These are phyloP conservation scores for Globisporangium abappressorium DNA, from an alignment of 352 stramenopile genomes.

Conservation along the genomic window DNA sequence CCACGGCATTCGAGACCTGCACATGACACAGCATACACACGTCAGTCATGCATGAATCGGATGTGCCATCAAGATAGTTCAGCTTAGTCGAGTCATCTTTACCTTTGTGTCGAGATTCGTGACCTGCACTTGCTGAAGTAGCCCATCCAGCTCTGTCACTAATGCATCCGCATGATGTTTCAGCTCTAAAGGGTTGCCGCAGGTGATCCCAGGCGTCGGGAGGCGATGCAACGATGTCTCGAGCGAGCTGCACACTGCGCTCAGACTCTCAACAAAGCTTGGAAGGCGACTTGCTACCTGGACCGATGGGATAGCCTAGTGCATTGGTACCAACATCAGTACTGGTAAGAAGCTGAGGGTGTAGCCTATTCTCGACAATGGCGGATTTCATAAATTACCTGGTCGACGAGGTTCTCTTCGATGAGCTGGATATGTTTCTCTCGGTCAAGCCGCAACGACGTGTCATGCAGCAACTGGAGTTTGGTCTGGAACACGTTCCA, in stretches of 20 bases:
- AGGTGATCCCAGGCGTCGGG: conserved; percentile 27
- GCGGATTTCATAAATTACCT: conserved; percentile 19
- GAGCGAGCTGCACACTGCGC: conserved; percentile 26
- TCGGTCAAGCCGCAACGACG: conserved; percentile 32
- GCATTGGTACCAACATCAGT: neutral
- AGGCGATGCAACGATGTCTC: conserved; percentile 36
- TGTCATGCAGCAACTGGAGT: conserved; percentile 45
- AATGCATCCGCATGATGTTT: conserved; percentile 33
- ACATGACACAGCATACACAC: neutral
- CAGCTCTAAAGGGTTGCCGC: conserved; percentile 22
- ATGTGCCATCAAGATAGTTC: neutral
- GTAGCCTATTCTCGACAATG: neutral
- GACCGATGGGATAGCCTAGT: conserved; percentile 16
- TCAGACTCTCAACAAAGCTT: conserved; percentile 20
- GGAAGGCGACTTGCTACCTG: conserved; percentile 23
- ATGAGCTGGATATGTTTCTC: conserved; percentile 28
- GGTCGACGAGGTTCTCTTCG: conserved; percentile 27
- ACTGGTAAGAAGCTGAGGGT: neutral
- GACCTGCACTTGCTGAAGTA: conserved; percentile 26
- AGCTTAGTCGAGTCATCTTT: neutral
- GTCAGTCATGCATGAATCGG: neutral
- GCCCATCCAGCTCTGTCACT: conserved; percentile 21
- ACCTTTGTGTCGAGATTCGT: conserved; percentile 26
- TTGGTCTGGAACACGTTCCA: conserved; percentile 51
- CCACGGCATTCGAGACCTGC: conserved; percentile 29